Evolutionary conservation across 148 eudicot species (phyloP).

Genomic region (Nyssa sinensis): DNA sequence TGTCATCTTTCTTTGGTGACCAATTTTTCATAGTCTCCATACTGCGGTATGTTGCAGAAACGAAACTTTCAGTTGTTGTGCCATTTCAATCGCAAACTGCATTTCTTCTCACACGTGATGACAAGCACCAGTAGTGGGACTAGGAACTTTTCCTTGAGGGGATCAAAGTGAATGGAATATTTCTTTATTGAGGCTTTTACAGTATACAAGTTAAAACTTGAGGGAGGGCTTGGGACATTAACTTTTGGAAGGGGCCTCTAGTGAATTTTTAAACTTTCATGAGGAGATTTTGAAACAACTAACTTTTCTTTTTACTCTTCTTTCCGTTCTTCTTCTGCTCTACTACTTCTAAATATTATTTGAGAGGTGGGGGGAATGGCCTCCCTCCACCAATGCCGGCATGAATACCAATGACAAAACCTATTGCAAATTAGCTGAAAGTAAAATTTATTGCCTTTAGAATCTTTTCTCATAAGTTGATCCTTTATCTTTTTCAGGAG

Average conservation of each 20-base stretch:
- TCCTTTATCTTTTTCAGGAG: constrained; percentile 47
- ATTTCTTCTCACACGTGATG: too few species aligned
- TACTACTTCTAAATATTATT: too few species aligned
- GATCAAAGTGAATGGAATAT: too few species aligned
- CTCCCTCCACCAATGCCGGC: background rate
- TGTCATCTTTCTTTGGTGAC: background rate
- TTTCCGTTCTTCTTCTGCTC: too few species aligned
- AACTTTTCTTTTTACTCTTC: background rate
- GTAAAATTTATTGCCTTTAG: background rate
- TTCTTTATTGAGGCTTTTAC: background rate
- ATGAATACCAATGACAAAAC: background rate
- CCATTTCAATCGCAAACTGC: too few species aligned
- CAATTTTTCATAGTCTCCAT: background rate
- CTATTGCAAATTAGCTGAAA: background rate
- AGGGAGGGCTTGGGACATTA: background rate
- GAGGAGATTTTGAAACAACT: background rate
- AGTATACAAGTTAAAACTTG: background rate
- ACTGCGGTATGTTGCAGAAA: background rate
- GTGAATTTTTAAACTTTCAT: background rate
- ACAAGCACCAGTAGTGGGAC: too few species aligned
- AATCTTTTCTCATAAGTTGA: constrained; percentile 2
- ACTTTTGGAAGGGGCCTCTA: background rate
- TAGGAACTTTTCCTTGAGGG: too few species aligned
- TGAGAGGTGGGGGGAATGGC: background rate
- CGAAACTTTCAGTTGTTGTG: too few species aligned